These are phyloP conservation scores for Fusarium veterinarium DNA, from an alignment of 2,329 filamentous ascomycete species.

Conservation along the genomic window DNA sequence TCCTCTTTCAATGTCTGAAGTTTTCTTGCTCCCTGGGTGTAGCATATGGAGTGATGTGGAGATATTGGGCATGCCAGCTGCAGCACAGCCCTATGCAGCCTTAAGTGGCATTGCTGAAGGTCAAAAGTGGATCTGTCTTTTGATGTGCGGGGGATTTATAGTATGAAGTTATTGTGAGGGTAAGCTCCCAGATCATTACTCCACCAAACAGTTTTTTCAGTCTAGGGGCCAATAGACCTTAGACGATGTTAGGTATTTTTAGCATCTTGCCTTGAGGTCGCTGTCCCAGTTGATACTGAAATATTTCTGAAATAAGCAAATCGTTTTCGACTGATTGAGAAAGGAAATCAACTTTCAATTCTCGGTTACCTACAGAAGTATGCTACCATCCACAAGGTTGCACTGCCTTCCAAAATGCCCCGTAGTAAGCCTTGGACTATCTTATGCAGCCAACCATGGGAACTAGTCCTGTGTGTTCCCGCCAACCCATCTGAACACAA, in stretches of 20 bases:
- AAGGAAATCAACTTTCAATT: background rate
- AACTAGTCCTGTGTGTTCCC: background rate
- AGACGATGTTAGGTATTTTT: background rate
- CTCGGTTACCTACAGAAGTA: background rate
- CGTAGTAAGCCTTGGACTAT: constrained; percentile 11
- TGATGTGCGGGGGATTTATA: background rate
- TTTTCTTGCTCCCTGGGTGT: background rate
- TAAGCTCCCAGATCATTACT: background rate
- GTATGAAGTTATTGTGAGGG: background rate
- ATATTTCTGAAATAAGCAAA: background rate
- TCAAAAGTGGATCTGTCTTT: background rate
- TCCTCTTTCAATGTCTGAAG: background rate
- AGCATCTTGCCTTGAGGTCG: background rate
- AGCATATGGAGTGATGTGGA: background rate
- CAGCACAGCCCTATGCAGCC: constrained; percentile 10
- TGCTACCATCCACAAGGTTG: background rate
- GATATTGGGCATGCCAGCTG: background rate
- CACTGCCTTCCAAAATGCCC: constrained; percentile 15
- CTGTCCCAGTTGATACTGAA: background rate
- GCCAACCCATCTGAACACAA: background rate
- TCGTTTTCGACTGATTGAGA: too few species aligned
- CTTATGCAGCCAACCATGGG: background rate
- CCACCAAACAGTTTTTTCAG: background rate
- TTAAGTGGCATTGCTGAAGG: constrained; percentile 3
- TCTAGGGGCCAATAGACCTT: background rate